phyloP scores from a whole-genome alignment of 1,284 basidiomycete genomes.

The Termitomyces sp. region DNA sequence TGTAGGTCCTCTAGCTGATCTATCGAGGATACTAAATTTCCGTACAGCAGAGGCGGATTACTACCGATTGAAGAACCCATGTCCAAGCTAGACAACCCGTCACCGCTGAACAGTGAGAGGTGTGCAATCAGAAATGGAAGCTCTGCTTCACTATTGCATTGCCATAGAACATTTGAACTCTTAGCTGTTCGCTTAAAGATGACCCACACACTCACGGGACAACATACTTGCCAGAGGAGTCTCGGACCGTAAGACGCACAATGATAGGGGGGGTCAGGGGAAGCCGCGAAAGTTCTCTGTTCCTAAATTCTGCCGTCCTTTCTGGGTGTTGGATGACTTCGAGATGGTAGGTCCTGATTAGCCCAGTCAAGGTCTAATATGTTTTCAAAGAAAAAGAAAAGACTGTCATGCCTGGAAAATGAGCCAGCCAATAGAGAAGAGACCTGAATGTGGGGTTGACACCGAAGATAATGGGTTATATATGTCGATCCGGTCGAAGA shows the following conservation, averaged over 20 bases:
- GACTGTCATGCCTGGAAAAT: constrained; percentile 39
- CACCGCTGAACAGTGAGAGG: constrained; percentile 62
- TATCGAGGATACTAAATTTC: constrained; percentile 77
- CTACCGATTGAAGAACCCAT: constrained; percentile 46
- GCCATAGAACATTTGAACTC: constrained; percentile 13
- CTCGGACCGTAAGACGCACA: constrained; percentile 70
- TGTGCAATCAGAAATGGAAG: constrained; percentile 81
- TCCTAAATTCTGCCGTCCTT: constrained; percentile 74
- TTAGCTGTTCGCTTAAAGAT: background rate
- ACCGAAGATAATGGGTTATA: constrained; percentile 29
- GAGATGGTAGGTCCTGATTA: constrained; percentile 62
- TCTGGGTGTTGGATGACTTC: constrained; percentile 79
- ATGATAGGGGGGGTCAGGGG: constrained; percentile 79
- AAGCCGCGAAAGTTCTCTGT: constrained; percentile 69
- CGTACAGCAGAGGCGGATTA: constrained; percentile 66
- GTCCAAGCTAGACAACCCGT: constrained; percentile 54
- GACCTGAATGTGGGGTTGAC: constrained; percentile 46
- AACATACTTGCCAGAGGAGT: constrained; percentile 59
- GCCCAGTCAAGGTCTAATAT: background rate
- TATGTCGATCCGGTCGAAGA: constrained; percentile 30
- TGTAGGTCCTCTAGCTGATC: constrained; percentile 73
- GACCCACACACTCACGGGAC: constrained; percentile 53
- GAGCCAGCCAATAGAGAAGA: constrained; percentile 50
- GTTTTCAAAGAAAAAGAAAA: background rate
- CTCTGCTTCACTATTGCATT: constrained; percentile 58